Evolutionary conservation across 2,329 filamentous ascomycete species (phyloP).

Genomic region (Aspergillus melleus): DNA sequence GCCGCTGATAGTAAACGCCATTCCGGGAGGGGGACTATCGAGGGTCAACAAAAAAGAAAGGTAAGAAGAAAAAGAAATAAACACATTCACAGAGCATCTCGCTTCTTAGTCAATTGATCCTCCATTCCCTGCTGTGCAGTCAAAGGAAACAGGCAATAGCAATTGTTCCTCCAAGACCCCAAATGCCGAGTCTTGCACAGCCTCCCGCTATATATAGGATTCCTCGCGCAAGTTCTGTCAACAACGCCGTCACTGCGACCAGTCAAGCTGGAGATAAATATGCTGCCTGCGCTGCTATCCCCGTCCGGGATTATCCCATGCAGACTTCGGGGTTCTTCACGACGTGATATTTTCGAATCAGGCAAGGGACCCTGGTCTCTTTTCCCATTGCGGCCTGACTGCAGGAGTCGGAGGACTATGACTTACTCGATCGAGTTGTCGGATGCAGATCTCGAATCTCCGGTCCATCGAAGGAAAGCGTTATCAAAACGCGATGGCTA

Average conservation of each 20-base stretch:
- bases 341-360: neutral
- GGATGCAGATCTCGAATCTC: neutral
- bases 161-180: no score
- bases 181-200: conserved; percentile 7
- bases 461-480: neutral
- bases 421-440: neutral
- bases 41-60: no score
- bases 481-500: no score
- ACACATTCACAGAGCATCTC: no score
- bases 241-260: neutral
- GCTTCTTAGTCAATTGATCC: neutral
- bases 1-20: no score
- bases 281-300: conserved; percentile 12
- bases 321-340: neutral
- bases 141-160: no score
- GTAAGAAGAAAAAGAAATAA: no score
- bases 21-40: no score
- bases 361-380: neutral
- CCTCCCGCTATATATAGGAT: conserved; percentile 17
- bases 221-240: conserved; percentile 1
- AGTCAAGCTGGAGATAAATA: conserved; percentile 8
- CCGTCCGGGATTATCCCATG: neutral
- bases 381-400: neutral
- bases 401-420: neutral
- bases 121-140: no score